These are phyloP conservation scores for Cylindrodendrum hubeiense DNA, from an alignment of 2,329 filamentous ascomycete genomes.

Conservation along the genomic window DNA sequence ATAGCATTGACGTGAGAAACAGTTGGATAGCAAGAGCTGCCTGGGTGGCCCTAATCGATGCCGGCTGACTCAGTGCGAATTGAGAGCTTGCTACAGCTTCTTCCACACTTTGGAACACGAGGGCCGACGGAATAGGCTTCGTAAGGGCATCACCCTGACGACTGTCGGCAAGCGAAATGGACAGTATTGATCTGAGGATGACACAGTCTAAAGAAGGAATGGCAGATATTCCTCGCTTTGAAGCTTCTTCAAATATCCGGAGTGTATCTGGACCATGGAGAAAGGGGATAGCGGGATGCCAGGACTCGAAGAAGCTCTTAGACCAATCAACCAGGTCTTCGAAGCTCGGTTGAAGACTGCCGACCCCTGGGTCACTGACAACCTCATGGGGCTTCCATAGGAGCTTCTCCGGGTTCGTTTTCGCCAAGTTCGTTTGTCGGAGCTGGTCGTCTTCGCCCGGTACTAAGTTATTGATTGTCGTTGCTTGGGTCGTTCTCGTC, in stretches of 20 bases:
- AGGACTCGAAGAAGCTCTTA: slow-evolving; percentile 66
- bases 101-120: slow-evolving; percentile 63
- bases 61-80: slow-evolving; percentile 59
- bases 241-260: slow-evolving; percentile 57
- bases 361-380: slow-evolving; percentile 12
- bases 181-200: slow-evolving; percentile 62
- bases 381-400: slow-evolving; percentile 55
- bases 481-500: slow-evolving; percentile 30
- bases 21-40: slow-evolving; percentile 66
- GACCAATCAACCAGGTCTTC: slow-evolving; percentile 64
- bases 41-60: slow-evolving; percentile 61
- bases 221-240: slow-evolving; percentile 46
- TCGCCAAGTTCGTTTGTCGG: slow-evolving; percentile 34
- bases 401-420: slow-evolving; percentile 29
- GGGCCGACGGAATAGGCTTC: slow-evolving; percentile 52
- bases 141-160: slow-evolving; percentile 53
- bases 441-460: slow-evolving; percentile 70
- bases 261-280: slow-evolving; percentile 66
- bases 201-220: slow-evolving; percentile 53
- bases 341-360: slow-evolving; percentile 48
- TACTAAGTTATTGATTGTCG: slow-evolving; percentile 53
- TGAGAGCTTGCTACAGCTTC: slow-evolving; percentile 63
- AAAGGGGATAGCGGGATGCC: slow-evolving; percentile 69
- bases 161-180: slow-evolving; percentile 66
- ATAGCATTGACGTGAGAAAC: slow-evolving; percentile 67